Conservation (phyloP, 192 early-diverging fungal genomes). For the Coemansia sp. region DNA sequence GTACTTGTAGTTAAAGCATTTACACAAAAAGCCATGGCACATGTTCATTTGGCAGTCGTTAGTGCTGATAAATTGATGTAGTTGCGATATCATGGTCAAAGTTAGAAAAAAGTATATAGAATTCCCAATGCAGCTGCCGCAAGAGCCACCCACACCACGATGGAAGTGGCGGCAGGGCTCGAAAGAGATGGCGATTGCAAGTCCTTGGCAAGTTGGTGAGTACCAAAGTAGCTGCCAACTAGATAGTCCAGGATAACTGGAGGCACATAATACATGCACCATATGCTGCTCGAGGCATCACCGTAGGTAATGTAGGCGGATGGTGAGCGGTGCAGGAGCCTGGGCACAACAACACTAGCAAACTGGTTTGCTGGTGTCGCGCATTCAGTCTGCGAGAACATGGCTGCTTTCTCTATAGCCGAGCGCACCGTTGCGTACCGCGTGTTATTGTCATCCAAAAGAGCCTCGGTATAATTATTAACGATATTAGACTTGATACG, state of each 20-base stretch:
- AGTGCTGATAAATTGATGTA: too few species aligned
- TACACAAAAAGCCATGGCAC: too few species aligned
- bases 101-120: background rate
- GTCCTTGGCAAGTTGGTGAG: conserved; percentile 21
- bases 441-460: conserved; percentile 45
- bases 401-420: conserved; percentile 50
- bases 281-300: conserved; percentile 32
- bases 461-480: conserved; percentile 28
- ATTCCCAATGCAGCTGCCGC: background rate
- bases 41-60: too few species aligned
- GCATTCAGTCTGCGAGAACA: conserved; percentile 53
- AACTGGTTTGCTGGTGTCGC: conserved; percentile 60
- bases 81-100: background rate
- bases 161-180: background rate
- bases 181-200: background rate
- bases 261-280: conserved; percentile 58
- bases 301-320: conserved; percentile 64
- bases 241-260: conserved; percentile 51
- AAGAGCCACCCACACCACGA: background rate
- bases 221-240: conserved; percentile 48
- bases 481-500: conserved; percentile 67
- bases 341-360: conserved; percentile 58
- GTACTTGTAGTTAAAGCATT: too few species aligned
- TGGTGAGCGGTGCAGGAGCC: conserved; percentile 45
- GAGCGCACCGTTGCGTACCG: conserved; percentile 49